Evolutionary conservation across 2,329 filamentous ascomycete genomes (phyloP), one percentile per base, ranked within the genome.

Genomic region (Sclerotiophoma versabilis): DNA sequence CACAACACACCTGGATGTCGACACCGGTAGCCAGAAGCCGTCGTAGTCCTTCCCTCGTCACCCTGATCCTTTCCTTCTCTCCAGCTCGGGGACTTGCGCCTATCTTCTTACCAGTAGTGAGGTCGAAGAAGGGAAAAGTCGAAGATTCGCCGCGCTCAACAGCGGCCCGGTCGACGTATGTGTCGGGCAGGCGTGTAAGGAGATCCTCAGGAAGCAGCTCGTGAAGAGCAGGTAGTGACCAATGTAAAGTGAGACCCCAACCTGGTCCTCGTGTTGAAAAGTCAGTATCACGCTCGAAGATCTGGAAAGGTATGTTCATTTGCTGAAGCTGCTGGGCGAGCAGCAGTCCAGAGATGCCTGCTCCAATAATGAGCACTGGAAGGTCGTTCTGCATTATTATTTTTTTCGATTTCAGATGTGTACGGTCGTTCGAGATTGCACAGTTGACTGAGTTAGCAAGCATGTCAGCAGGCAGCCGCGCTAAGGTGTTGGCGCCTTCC

Each of bases 241-340:
- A 61, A 10, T 58, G 52, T 17, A 61, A 30, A 10, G 58, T 58
- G 27, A 69, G 58, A 2, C 59, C 64, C 66, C 64, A 68, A 12
- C 66, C 66, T 19, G 58, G 46, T 17, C 49, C 59, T 22, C 56
- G 54, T 32, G 47, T 39, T 2, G 43, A 34, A 4, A 57, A 33
- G 22, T 62, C 49, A 7, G 33, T n/a, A 38, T 66, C 64, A 30
- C 63, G 62, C 48, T 69, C 66, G 52, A 58, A 66, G 27, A 69
- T 58, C 20, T 50, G 41, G 25, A 60, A 68, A 29, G 63, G 60
- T 22, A 62, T 62, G n/a, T 51, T 51, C 5, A 36, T 20, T 44
- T 62, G 65, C 9, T 51, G 52, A 11, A 69, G 58, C 19, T 48
- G 54, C 42, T 69, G 65, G 7, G 60, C 66, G n/a, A 69, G 55